Evolutionary conservation across 495 filamentous ascomycete species (phyloP).

Genomic region (Parathielavia hyrcaniae): DNA sequence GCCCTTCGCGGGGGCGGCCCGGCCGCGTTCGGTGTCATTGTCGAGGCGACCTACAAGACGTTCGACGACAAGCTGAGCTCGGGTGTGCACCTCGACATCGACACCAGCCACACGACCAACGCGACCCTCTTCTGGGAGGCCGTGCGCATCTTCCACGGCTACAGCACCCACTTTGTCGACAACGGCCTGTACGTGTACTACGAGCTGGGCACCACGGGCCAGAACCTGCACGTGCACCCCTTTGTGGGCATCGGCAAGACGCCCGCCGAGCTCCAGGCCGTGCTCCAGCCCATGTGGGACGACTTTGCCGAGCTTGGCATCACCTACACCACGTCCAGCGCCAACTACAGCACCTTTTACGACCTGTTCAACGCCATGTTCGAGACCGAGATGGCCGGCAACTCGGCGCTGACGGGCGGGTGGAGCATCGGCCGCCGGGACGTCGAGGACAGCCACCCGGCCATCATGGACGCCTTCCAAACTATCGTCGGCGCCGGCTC

Average conservation of each 20-base stretch:
- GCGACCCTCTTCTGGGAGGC: constrained; percentile 41
- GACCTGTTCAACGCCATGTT: constrained; percentile 46
- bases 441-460: constrained; percentile 37
- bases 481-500: constrained; percentile 31
- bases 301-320: constrained; percentile 37
- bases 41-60: constrained; percentile 46
- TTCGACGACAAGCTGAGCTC: constrained; percentile 39
- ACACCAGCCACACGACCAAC: constrained; percentile 31
- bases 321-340: constrained; percentile 30
- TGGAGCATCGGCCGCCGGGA: constrained; percentile 42
- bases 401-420: constrained; percentile 42
- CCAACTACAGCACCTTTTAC: constrained; percentile 39
- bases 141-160: constrained; percentile 42
- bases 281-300: constrained; percentile 43
- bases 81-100: constrained; percentile 41
- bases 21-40: constrained; percentile 52
- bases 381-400: constrained; percentile 40
- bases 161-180: constrained; percentile 36
- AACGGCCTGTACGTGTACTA: constrained; percentile 47
- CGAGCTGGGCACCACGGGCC: constrained; percentile 31
- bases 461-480: constrained; percentile 39
- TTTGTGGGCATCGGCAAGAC: constrained; percentile 44
- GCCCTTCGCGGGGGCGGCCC: constrained; percentile 57
- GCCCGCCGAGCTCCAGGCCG: constrained; percentile 32
- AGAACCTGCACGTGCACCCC: constrained; percentile 37